A percentile compares a stretch with the other conserved stretches of the same genome.
Evolutionary conservation across 202 grass and related monocot species (phyloP).

Genomic region (Setaria italica): DNA sequence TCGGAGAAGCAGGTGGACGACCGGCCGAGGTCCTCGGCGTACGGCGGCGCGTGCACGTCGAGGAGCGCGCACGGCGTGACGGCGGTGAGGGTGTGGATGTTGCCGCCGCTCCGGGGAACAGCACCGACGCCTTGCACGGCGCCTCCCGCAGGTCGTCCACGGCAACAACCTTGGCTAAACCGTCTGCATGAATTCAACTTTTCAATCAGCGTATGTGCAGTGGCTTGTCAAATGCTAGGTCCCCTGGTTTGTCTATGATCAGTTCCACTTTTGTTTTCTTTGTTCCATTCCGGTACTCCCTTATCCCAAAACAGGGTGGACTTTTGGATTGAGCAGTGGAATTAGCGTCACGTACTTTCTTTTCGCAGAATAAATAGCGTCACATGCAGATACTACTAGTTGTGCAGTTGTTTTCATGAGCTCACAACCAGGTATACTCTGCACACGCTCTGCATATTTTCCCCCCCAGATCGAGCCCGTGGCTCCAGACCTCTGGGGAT

Average conservation of each 20-base stretch:
- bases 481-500: not conserved
- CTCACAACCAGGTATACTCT: not conserved
- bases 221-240: not conserved
- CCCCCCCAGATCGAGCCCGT: not conserved
- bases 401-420: conserved; percentile 22
- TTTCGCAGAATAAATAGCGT: not conserved
- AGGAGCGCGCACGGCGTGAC: conserved; percentile 65
- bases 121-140: conserved; percentile 55
- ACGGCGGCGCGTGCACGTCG: conserved; percentile 57
- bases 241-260: not conserved
- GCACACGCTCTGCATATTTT: not conserved
- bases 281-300: not conserved
- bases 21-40: conserved; percentile 52
- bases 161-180: conserved; percentile 59
- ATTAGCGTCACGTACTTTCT: not conserved
- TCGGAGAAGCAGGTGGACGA: conserved; percentile 57
- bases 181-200: conserved; percentile 26
- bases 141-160: conserved; percentile 48
- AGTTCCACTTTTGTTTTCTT: not conserved
- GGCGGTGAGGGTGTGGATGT: conserved; percentile 60
- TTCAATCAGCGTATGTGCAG: not conserved
- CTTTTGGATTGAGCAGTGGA: conserved; percentile 14
- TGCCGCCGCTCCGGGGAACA: conserved; percentile 66
- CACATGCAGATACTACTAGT: conserved; percentile 21
- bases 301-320: conserved; percentile 2